Evolutionary conservation across 2,329 filamentous ascomycete species (phyloP), one percentile per base, ranked within the genome.

Genomic region (Thielaviopsis punctulata): DNA sequence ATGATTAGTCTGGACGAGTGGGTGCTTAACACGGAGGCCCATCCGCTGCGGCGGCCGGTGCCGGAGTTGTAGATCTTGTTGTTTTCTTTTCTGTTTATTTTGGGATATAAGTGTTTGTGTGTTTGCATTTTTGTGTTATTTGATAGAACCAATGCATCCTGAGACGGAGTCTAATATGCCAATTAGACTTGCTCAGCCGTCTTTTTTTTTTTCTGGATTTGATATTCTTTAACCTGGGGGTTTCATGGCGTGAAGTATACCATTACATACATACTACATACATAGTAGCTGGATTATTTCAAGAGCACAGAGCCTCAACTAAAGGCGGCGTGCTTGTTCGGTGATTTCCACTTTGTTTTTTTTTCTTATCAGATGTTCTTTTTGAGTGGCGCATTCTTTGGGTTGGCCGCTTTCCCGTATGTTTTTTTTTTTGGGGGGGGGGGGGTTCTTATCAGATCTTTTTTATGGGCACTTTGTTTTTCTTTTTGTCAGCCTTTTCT

Each of bases 1-100:
- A 66, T 82, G n/a, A 67, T 84, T 41, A 82, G 74, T 60, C 66
- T 85, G 52, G 81, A 85, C 62, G 77, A 82, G 50, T 83, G 75
- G 72, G 79, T 84, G 46, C 66, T 83, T 56, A 80, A 80, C 60
- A 80, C 77, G 0, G 77, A 80, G 65, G 77, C 76, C 21, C 77
- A 80, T 60, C 76, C 77, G 1, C 73, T 79, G 59, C 69, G 63
- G 61, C 64, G 73, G 58, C 70, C 71, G 9, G 62, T 59, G 18
- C 66, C 52, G 57, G 27, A 22, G 1, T 55, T 24, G n/a, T 41
- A 21, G 18, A 36, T 33, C 15, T 24, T 39, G 2, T 41, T 41
- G 21, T 15, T 23, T 49, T n/a, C 13, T 27, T 19, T 3, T 30
- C 2, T 30, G 41, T 30, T 27, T 18, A 21, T 27, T 19, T 49